A percentile compares a stretch with the other conserved stretches of the same genome.
These are phyloP conservation scores for Dalbergia oliveri DNA, from an alignment of 306 rosid species.

Conservation along the genomic window DNA sequence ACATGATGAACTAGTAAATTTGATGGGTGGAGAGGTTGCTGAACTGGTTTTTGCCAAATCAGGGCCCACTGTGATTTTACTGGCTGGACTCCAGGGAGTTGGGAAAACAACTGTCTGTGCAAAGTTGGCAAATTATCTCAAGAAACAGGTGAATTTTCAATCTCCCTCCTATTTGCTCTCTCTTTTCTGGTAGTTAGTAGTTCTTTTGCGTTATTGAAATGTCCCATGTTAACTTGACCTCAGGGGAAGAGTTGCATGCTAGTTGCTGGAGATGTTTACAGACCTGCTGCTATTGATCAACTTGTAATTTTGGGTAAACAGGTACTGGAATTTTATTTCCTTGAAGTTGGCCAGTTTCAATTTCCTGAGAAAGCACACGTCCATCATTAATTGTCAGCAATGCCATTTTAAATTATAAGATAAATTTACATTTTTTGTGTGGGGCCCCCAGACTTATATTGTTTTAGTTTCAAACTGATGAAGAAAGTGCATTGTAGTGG, in stretches of 20 bases:
- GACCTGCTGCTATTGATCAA: constrained; percentile 99
- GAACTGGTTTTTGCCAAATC: constrained; percentile 81
- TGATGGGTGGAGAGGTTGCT: constrained; percentile 98
- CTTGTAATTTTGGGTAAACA: constrained; percentile 91
- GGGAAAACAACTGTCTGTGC: constrained; percentile 99
- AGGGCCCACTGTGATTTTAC: constrained; percentile 84
- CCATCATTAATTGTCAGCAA: constrained; percentile 18
- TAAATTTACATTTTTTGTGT: not conserved
- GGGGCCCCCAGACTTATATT: constrained; percentile 23
- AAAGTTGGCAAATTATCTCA: constrained; percentile 86
- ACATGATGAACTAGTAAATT: constrained; percentile 86
- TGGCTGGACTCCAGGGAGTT: constrained; percentile 99
- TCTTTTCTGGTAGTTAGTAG: constrained; percentile 7
- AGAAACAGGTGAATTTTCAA: constrained; percentile 75
- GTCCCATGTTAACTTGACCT: constrained; percentile 35
- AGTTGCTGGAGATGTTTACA: constrained; percentile 95
- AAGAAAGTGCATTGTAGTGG: constrained; percentile 28
- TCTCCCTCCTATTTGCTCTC: constrained; percentile 36
- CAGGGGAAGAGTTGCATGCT: constrained; percentile 99
- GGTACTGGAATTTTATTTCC: constrained; percentile 58
- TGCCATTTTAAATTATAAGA: constrained; percentile 31
- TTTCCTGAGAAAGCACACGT: constrained; percentile 19
- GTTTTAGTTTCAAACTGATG: constrained; percentile 26
- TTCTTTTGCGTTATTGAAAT: constrained; percentile 39
- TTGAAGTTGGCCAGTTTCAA: constrained; percentile 22